These are phyloP conservation scores for Tremellales sp. DNA, from an alignment of 1,284 basidiomycete genomes.

Conservation along the genomic window DNA sequence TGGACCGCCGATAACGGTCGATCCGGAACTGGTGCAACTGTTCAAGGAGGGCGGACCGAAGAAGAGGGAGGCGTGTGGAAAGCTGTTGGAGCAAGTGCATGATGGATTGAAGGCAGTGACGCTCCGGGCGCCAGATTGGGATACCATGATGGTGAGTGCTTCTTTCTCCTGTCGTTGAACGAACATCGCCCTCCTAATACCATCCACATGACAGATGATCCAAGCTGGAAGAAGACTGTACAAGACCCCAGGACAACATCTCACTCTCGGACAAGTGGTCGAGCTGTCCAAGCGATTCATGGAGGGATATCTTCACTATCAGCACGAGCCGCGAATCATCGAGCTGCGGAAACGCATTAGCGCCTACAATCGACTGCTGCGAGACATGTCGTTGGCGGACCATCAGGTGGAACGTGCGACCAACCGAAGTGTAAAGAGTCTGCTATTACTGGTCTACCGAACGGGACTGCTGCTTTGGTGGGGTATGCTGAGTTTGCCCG, in stretches of 20 bases:
- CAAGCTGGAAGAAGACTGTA: conserved; percentile 95
- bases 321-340: conserved; percentile 86
- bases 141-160: conserved; percentile 82
- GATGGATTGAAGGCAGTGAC: conserved; percentile 98
- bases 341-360: conserved; percentile 79
- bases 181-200: neutral
- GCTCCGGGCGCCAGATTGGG: conserved; percentile 92
- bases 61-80: conserved; percentile 86
- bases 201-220: neutral
- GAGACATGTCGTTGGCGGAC: conserved; percentile 93
- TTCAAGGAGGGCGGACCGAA: conserved; percentile 85
- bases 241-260: conserved; percentile 88
- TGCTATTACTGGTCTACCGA: conserved; percentile 82
- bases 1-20: conserved; percentile 85
- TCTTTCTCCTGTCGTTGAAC: neutral
- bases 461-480: conserved; percentile 75
- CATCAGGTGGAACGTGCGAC: conserved; percentile 88
- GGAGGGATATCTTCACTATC: conserved; percentile 89
- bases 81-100: conserved; percentile 88
- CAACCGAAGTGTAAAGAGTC: conserved; percentile 79
- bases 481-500: conserved; percentile 84
- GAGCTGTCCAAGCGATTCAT: conserved; percentile 93
- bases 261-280: conserved; percentile 93
- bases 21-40: conserved; percentile 75
- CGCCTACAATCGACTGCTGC: conserved; percentile 85